Base-by-base conservation (phyloP, 208 protist genomes). In the Leishmania turanica region DNA sequence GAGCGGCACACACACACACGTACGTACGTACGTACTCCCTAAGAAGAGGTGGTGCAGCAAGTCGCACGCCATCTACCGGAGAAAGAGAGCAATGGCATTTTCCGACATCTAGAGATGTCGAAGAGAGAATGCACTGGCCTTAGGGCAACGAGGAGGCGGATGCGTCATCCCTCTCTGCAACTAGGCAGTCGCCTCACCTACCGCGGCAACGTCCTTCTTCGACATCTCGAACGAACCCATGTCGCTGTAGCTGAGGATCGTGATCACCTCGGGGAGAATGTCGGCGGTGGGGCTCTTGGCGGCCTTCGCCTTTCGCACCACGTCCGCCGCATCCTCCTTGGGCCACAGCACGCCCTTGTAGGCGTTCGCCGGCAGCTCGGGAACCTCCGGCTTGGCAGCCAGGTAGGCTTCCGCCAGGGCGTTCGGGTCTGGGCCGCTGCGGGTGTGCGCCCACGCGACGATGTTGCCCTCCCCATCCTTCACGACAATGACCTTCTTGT, bases 401-500 rank as follows among this genome's bases (percentile, higher is more conserved):
- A 92, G 53, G 27, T 78, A 83, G 21, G 85, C 85, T 58, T 82
- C 83, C 53, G 84, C 86, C 31, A 80, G 68, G 24, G 85, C 84
- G 21, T 64, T 80, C 3, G 73, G 53, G 75, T 89, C 84, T 47
- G 83, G 85, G 19, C 78, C 77, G 65, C 77, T 77, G 72, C 91
- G 88, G 34, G 88, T 88, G 71, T 95, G 89, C 62, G 76, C 90
- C 89, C 89, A 94, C 60, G 87, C 91, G 69, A 91, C 85, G 27
- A 91, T 79, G 58, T 24, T 53, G 72, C 56, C 79, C 24, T 66
- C 76, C 27, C 45, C 82, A 21, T 81, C 78, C 64, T 64, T 58
- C n/a, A 95, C 87, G 8, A 89, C 89, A 19, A 95, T 75, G 27
- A 95, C 75, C 84, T 95, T 92, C 80, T 89, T 89, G 42, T 90